These are phyloP conservation scores for Pseudopithomyces chartarum DNA, from an alignment of 2,329 filamentous ascomycete species.

Conservation along the genomic window DNA sequence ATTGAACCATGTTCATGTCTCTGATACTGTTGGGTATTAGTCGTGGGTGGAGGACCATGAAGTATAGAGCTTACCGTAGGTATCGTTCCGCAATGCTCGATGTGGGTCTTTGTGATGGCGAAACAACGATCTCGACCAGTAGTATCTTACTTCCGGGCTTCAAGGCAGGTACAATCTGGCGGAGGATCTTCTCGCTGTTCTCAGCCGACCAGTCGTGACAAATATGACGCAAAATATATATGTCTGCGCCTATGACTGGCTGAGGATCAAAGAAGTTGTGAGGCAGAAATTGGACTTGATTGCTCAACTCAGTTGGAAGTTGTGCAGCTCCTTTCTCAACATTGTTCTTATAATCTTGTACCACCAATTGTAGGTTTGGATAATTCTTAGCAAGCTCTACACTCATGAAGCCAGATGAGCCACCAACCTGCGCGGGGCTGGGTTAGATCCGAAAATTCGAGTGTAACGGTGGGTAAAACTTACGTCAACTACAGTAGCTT, in stretches of 20 bases:
- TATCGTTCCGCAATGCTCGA: conserved; percentile 4
- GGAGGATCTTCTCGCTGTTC: background rate
- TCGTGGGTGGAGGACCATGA: background rate
- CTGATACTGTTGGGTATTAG: background rate
- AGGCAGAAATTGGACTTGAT: background rate
- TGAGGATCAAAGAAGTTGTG: background rate
- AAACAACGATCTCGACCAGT: conserved; percentile 12
- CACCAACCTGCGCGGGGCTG: background rate
- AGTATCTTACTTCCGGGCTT: conserved; percentile 5
- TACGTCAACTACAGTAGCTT: conserved; percentile 2
- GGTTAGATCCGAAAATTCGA: background rate
- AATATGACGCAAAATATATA: background rate
- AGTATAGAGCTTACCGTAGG: background rate
- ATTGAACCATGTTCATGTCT: background rate
- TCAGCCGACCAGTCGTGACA: background rate
- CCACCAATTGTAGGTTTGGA: background rate
- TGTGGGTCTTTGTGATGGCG: background rate
- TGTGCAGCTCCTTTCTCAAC: conserved; percentile 13
- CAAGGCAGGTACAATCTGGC: conserved; percentile 1
- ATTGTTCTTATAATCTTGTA: conserved; percentile 6
- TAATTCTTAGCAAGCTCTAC: background rate
- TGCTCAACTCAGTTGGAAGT: background rate
- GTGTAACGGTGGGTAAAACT: background rate
- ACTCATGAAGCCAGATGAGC: conserved; percentile 7
- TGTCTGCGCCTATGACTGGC: background rate